Evolutionary conservation across 345 rosid genomes (phyloP).

Genomic region (Hibiscus trionum): DNA sequence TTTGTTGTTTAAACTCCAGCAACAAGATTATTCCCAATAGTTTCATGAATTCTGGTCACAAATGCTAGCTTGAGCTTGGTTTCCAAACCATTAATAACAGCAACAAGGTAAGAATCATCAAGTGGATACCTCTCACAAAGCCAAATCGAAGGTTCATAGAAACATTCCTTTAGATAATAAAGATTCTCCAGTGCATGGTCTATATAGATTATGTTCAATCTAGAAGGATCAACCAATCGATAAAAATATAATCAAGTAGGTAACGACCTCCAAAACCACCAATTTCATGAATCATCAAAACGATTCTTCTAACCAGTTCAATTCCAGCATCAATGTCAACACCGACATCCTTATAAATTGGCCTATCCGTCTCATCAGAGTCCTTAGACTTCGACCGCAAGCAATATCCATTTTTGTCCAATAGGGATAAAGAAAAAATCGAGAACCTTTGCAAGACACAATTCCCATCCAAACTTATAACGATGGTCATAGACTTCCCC

Average conservation of each 20-base stretch:
- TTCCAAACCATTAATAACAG: constrained; percentile 95
- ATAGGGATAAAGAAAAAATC: background rate
- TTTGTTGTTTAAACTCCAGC: too few relatives aligned
- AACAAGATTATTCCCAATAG: too few relatives aligned
- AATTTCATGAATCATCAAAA: constrained; percentile 56
- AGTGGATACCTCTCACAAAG: too few relatives aligned
- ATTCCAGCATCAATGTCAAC: constrained; percentile 51
- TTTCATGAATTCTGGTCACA: constrained; percentile 50
- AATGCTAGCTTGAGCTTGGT: constrained; percentile 89
- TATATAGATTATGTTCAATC: too few relatives aligned
- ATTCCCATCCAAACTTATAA: too few relatives aligned
- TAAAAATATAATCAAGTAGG: constrained; percentile 56
- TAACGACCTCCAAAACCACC: constrained; percentile 91
- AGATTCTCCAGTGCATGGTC: too few relatives aligned
- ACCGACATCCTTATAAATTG: constrained; percentile 62
- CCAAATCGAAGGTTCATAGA: too few relatives aligned
- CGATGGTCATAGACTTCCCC: too few relatives aligned
- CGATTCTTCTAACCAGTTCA: constrained; percentile 68
- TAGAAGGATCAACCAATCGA: background rate
- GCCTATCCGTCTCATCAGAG: constrained; percentile 23
- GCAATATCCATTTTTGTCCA: background rate
- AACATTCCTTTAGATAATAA: too few relatives aligned
- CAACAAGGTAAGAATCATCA: constrained; percentile 84
- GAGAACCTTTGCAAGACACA: background rate
- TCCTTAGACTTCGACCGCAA: constrained; percentile 21